phyloP scores from a whole-genome alignment of 169 alveolate genomes.

The Plasmodium inui region DNA sequence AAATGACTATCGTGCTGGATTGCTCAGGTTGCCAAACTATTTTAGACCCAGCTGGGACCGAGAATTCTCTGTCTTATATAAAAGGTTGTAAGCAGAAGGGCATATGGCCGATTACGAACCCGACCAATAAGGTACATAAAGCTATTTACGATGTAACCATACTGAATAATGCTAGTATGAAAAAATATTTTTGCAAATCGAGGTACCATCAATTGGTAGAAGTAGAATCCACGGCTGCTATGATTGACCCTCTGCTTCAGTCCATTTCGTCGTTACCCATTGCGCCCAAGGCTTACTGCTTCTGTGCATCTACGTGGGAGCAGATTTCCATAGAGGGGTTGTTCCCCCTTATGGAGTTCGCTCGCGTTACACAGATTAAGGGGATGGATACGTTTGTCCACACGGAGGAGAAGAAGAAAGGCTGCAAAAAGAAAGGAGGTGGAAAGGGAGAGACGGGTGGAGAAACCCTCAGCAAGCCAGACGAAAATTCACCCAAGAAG shows the following conservation, averaged over 20 bases:
- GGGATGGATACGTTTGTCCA: neutral
- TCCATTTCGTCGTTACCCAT: slow-evolving; percentile 79
- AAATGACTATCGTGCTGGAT: slow-evolving; percentile 89
- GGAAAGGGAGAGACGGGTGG: neutral
- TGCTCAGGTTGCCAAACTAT: slow-evolving; percentile 92
- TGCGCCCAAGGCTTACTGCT: slow-evolving; percentile 82
- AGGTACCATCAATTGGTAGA: slow-evolving; percentile 89
- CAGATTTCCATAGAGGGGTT: slow-evolving; percentile 89
- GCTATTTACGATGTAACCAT: slow-evolving; percentile 86
- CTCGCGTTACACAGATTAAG: slow-evolving; percentile 55
- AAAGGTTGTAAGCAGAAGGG: slow-evolving; percentile 92
- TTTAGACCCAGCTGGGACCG: slow-evolving; percentile 90
- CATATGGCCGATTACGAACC: slow-evolving; percentile 91
- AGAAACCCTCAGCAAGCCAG: neutral
- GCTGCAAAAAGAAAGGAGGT: neutral
- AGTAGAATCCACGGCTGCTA: slow-evolving; percentile 86
- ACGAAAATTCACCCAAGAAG: neutral
- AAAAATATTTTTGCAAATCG: slow-evolving; percentile 87
- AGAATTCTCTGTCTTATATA: slow-evolving; percentile 82
- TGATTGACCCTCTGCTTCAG: slow-evolving; percentile 85
- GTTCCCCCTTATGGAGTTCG: slow-evolving; percentile 78
- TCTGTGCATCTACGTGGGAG: slow-evolving; percentile 89
- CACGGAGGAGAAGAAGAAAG: neutral
- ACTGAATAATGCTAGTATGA: slow-evolving; percentile 86
- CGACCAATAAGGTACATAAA: slow-evolving; percentile 90